A percentile compares a stretch with the other conserved stretches of the same genome.
Evolutionary conservation across 805 yeast genomes (phyloP).

Genomic region (Kuraishia capsulata): DNA sequence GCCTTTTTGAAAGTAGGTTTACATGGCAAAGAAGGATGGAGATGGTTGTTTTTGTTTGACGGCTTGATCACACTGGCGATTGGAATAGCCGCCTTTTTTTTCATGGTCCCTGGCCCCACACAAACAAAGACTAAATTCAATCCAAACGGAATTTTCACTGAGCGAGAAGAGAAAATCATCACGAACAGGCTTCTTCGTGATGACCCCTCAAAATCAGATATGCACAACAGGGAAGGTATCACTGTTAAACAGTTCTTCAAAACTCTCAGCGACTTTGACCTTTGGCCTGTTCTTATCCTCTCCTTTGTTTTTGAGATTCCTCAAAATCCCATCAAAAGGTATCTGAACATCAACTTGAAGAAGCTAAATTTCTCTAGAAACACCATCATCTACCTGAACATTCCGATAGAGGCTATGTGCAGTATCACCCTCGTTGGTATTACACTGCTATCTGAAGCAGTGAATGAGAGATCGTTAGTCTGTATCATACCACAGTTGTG

Average conservation of each 20-base stretch:
- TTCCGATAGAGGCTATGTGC: slow-evolving; percentile 30
- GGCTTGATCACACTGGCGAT: slow-evolving; percentile 46
- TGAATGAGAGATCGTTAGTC: slow-evolving; percentile 14
- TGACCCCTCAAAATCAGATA: slow-evolving; percentile 56
- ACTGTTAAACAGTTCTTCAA: slow-evolving; percentile 27
- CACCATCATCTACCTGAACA: slow-evolving; percentile 35
- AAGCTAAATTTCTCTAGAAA: slow-evolving; percentile 40
- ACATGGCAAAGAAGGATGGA: slow-evolving; percentile 36
- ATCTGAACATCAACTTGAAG: slow-evolving; percentile 40
- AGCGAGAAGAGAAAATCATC: slow-evolving; percentile 45
- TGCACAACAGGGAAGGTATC: slow-evolving; percentile 53
- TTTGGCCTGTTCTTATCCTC: slow-evolving; percentile 43
- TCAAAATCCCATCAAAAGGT: slow-evolving; percentile 24
- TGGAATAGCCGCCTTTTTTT: slow-evolving; percentile 28
- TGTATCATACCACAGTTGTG: slow-evolving; percentile 8
- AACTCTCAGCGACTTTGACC: slow-evolving; percentile 38
- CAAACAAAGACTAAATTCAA: slow-evolving; percentile 18
- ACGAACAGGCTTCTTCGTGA: slow-evolving; percentile 52
- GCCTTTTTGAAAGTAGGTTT: slow-evolving; percentile 29
- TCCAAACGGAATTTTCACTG: slow-evolving; percentile 32
- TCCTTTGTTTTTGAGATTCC: slow-evolving; percentile 36
- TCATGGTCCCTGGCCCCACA: slow-evolving; percentile 25
- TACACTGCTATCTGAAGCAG: slow-evolving; percentile 23
- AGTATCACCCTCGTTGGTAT: slow-evolving; percentile 20
- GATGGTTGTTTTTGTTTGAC: slow-evolving; percentile 57